phyloP scores from a whole-genome alignment of 2,329 filamentous ascomycete genomes.

The Teratosphaeria gauchensis region DNA sequence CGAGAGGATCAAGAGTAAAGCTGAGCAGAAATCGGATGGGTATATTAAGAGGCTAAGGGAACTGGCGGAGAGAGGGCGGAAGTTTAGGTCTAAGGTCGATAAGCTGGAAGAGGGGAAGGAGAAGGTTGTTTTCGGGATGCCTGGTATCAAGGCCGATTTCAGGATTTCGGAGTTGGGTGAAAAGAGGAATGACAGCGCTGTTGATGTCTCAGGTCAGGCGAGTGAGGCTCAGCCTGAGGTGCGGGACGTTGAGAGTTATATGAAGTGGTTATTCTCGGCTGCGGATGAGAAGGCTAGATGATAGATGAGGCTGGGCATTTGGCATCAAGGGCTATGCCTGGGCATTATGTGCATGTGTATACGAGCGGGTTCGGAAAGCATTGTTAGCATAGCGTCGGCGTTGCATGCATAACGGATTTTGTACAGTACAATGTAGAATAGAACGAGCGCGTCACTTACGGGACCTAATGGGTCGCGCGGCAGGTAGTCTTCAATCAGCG shows the following conservation, averaged over 20 bases:
- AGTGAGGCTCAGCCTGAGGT: slow-evolving; percentile 8
- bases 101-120: slow-evolving; percentile 43
- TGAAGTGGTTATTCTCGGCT: slow-evolving; percentile 17
- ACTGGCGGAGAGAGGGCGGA: slow-evolving; percentile 47
- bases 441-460: background rate
- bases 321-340: background rate
- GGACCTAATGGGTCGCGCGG: no score
- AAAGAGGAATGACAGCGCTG: background rate
- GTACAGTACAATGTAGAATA: background rate
- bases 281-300: background rate
- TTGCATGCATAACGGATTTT: background rate
- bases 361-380: background rate
- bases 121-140: slow-evolving; percentile 22
- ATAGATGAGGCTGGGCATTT: background rate
- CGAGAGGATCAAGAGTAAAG: slow-evolving; percentile 15
- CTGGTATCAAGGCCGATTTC: slow-evolving; percentile 2
- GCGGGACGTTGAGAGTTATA: slow-evolving; percentile 18
- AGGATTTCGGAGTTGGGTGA: background rate
- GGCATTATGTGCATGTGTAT: slow-evolving; percentile 5
- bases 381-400: background rate
- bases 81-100: slow-evolving; percentile 49
- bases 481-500: no score
- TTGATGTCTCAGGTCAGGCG: background rate
- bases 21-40: slow-evolving; percentile 35
- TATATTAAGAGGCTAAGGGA: slow-evolving; percentile 37